A percentile compares a stretch with the other conserved stretches of the same genome.
These are phyloP conservation scores for Neurospora sp. DNA, from an alignment of 495 filamentous ascomycete genomes.

Conservation along the genomic window DNA sequence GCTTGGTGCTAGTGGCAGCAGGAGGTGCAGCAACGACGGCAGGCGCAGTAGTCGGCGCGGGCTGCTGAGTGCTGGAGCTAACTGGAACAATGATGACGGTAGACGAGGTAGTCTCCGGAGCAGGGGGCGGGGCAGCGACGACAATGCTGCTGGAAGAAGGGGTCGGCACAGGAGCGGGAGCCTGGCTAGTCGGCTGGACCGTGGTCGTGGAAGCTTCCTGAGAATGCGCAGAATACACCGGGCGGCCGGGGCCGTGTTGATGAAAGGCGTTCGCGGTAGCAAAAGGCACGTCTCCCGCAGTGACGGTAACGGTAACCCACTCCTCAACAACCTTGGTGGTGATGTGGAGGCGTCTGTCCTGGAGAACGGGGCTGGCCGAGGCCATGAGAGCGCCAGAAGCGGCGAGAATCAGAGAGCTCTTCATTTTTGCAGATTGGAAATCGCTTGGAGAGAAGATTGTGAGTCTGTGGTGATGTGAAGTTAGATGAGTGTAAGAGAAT, in stretches of 20 bases:
- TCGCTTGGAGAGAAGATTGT: neutral
- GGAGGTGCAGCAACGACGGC: slow-evolving; percentile 3
- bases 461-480: neutral
- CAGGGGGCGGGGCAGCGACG: neutral
- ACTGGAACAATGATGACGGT: slow-evolving; percentile 4
- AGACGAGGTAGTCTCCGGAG: slow-evolving; percentile 11
- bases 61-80: slow-evolving; percentile 1
- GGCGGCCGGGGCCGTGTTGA: slow-evolving; percentile 6
- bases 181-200: slow-evolving; percentile 3
- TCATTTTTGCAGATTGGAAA: slow-evolving; percentile 46
- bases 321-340: slow-evolving; percentile 47
- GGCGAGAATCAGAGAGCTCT: slow-evolving; percentile 51
- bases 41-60: neutral
- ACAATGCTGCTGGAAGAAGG: slow-evolving; percentile 5
- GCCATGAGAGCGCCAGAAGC: slow-evolving; percentile 53
- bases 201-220: slow-evolving; percentile 10
- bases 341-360: slow-evolving; percentile 47
- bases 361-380: slow-evolving; percentile 47
- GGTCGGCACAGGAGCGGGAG: slow-evolving; percentile 2
- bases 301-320: slow-evolving; percentile 53
- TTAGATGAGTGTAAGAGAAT: slow-evolving; percentile 13
- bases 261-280: slow-evolving; percentile 5
- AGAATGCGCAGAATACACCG: neutral
- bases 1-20: slow-evolving; percentile 6
- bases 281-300: slow-evolving; percentile 29